Conservation (phyloP, 2,329 filamentous ascomycete species). For the Trichoderma simmonsii region DNA sequence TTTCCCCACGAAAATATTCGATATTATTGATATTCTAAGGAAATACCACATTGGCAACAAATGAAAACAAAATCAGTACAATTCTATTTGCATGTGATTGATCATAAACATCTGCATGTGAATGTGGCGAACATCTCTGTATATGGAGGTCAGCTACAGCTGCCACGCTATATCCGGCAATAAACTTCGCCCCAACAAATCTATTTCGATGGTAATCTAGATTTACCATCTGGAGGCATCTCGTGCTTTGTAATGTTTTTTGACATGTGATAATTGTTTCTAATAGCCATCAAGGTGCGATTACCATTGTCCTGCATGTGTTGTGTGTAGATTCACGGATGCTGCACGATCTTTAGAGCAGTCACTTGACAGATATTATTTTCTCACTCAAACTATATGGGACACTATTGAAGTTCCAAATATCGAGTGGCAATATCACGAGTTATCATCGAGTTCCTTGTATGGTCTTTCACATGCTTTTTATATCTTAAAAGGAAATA, state of each 20-base stretch:
- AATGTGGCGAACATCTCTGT: slow-evolving; percentile 13
- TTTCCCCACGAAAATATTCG: neutral
- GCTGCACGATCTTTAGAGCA: neutral
- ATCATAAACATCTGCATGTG: neutral
- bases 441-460: neutral
- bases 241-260: neutral
- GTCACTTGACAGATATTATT: neutral
- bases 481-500: neutral
- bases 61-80: too few relatives aligned
- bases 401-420: neutral
- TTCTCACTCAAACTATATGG: neutral
- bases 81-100: neutral
- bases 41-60: neutral
- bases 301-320: neutral
- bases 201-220: neutral
- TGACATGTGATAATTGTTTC: slow-evolving; percentile 5
- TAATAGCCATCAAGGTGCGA: neutral
- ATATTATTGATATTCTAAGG: neutral
- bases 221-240: neutral
- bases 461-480: neutral
- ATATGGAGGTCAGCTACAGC: neutral
- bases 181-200: slow-evolving; percentile 12
- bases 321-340: neutral
- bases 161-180: neutral
- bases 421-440: neutral